phyloP scores from a whole-genome alignment of 1,284 basidiomycete species.

The Trametes sp. region DNA sequence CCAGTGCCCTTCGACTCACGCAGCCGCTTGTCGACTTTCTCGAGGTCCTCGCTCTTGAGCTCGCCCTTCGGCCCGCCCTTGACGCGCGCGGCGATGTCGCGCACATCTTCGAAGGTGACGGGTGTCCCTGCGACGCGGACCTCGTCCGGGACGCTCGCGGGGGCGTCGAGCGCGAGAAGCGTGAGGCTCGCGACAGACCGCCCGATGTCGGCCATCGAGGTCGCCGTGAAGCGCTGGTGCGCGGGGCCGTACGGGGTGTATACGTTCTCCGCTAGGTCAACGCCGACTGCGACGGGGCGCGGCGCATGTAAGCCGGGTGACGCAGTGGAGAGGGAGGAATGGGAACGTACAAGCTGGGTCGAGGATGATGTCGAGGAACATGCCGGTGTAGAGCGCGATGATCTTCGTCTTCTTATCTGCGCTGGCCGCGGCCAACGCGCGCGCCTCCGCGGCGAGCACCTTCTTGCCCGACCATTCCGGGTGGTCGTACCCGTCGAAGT shows the following conservation, averaged over 20 bases:
- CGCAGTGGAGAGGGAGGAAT: no score
- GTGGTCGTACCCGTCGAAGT: constrained; percentile 36
- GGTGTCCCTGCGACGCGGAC: constrained; percentile 28
- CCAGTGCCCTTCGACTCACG: constrained; percentile 14
- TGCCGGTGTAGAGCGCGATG: constrained; percentile 36
- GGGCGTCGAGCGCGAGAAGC: constrained; percentile 26
- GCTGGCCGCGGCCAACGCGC: constrained; percentile 14
- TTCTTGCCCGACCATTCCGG: constrained; percentile 35
- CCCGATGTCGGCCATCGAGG: constrained; percentile 38
- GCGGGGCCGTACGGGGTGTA: constrained; percentile 32
- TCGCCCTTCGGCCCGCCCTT: constrained; percentile 22
- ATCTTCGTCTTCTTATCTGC: constrained; percentile 35
- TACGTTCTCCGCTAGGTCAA: constrained; percentile 31
- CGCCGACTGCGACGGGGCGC: constrained; percentile 32
- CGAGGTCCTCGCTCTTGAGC: constrained; percentile 24
- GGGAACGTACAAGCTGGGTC: constrained; percentile 18
- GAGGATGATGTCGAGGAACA: constrained; percentile 34
- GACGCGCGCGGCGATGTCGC: constrained; percentile 15
- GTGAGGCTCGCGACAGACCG: constrained; percentile 28
- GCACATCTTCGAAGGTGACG: constrained; percentile 15
- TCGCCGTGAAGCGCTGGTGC: constrained; percentile 29
- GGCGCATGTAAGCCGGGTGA: constrained; percentile 2
- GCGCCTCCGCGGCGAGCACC: constrained; percentile 26
- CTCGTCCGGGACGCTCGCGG: constrained; percentile 30
- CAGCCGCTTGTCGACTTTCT: constrained; percentile 21